Evolutionary conservation across 139 green algal species (phyloP).

Genomic region (Zygnema cylindricum): DNA sequence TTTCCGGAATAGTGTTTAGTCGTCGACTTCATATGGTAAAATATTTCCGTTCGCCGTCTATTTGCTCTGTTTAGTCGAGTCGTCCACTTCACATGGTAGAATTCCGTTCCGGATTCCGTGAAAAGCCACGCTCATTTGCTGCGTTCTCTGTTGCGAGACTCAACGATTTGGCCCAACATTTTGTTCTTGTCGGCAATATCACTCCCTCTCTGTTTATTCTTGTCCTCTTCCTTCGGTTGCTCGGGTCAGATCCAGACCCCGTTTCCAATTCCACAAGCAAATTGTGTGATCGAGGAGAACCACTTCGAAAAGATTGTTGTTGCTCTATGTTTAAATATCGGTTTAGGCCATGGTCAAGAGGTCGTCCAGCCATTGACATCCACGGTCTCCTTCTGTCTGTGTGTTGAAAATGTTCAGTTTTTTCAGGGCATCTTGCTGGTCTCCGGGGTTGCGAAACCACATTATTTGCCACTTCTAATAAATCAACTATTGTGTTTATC

Average conservation of each 20-base stretch:
- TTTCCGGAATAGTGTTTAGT: no score
- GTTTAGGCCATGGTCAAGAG: not conserved
- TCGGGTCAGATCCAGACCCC: not conserved
- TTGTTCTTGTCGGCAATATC: no score
- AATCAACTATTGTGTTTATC: not conserved
- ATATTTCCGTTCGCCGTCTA: no score
- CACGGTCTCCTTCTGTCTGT: not conserved
- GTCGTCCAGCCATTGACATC: not conserved
- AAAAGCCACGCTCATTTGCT: no score
- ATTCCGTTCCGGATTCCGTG: no score
- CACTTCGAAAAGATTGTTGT: not conserved
- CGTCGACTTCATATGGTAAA: no score
- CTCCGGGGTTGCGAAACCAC: not conserved
- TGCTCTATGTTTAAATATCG: not conserved
- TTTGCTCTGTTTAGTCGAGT: no score
- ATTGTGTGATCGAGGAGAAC: not conserved
- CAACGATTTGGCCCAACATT: no score
- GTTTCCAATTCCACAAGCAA: not conserved
- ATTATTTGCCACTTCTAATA: not conserved
- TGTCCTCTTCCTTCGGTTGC: not conserved
- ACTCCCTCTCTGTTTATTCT: no score
- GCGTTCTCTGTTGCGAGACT: no score
- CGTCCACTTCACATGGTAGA: no score
- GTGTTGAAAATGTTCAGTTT: not conserved
- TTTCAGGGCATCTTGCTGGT: not conserved